Percentiles rank a stretch among this genome's conserved stretches.
These are phyloP conservation scores for Pseudogymnoascus destructans DNA, from an alignment of 2,329 filamentous ascomycete genomes.

Conservation along the genomic window DNA sequence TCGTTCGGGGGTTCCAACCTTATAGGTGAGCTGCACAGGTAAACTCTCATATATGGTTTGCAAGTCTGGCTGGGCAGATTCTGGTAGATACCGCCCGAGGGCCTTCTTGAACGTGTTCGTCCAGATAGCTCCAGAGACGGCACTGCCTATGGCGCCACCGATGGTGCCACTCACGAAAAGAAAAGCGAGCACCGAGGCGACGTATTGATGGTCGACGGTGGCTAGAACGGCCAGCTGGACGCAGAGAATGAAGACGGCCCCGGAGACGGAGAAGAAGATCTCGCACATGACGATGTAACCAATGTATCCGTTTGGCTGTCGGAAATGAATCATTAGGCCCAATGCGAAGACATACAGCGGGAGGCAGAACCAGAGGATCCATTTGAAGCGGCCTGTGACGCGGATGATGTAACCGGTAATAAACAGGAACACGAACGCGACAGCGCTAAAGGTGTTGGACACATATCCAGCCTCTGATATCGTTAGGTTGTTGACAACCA, in stretches of 20 bases:
- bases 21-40: conserved; percentile 37
- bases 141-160: conserved; percentile 44
- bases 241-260: conserved; percentile 39
- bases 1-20: conserved; percentile 31
- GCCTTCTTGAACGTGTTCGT: conserved; percentile 43
- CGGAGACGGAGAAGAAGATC: conserved; percentile 37
- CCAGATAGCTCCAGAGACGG: conserved; percentile 53
- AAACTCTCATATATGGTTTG: conserved; percentile 40
- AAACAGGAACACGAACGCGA: conserved; percentile 33
- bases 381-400: conserved; percentile 38
- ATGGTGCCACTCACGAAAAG: conserved; percentile 46
- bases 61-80: conserved; percentile 26
- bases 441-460: conserved; percentile 30
- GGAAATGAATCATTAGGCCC: conserved; percentile 42
- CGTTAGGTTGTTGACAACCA: conserved; percentile 21
- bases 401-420: conserved; percentile 36
- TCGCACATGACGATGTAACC: conserved; percentile 42
- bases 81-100: conserved; percentile 38
- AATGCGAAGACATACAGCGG: conserved; percentile 39
- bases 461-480: conserved; percentile 21
- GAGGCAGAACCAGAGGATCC: conserved; percentile 34
- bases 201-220: conserved; percentile 42
- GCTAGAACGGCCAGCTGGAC: conserved; percentile 45
- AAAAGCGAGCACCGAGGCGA: conserved; percentile 46
- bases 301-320: conserved; percentile 35